Evolutionary conservation across 2,329 filamentous ascomycete species (phyloP).

Genomic region (Sclerotiophoma versabilis): DNA sequence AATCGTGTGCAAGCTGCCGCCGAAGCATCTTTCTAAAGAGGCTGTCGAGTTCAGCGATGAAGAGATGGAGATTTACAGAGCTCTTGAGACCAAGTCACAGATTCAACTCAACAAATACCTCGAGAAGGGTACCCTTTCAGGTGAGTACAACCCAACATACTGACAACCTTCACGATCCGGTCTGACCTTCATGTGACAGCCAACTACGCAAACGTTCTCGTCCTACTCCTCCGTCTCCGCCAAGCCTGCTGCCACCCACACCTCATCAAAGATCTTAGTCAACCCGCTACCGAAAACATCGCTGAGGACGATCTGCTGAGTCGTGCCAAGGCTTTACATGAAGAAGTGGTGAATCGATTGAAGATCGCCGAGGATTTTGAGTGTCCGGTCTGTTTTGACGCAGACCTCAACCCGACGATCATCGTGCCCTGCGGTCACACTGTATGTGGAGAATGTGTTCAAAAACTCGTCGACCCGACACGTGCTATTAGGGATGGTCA

Average conservation of each 20-base stretch:
- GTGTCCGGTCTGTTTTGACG: conserved; percentile 85
- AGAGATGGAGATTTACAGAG: conserved; percentile 69
- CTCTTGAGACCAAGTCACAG: conserved; percentile 71
- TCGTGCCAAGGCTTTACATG: conserved; percentile 67
- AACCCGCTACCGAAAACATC: conserved; percentile 66
- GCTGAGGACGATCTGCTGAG: conserved; percentile 64
- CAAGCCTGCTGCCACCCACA: conserved; percentile 83
- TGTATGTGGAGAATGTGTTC: conserved; percentile 78
- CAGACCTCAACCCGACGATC: conserved; percentile 74
- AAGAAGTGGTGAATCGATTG: conserved; percentile 71
- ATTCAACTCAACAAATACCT: conserved; percentile 80
- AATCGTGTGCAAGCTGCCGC: conserved; percentile 73
- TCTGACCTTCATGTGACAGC: conserved; percentile 34
- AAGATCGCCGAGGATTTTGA: conserved; percentile 69
- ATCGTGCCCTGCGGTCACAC: conserved; percentile 85
- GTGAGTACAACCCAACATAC: conserved; percentile 13
- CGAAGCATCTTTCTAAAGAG: conserved; percentile 67
- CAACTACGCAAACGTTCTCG: conserved; percentile 81
- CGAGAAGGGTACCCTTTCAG: conserved; percentile 69
- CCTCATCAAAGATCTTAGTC: conserved; percentile 71
- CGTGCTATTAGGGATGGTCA: conserved; percentile 63
- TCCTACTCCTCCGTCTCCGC: conserved; percentile 79
- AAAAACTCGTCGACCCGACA: conserved; percentile 69
- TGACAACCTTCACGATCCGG: not conserved
- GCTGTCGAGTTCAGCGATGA: conserved; percentile 72